Base-by-base conservation (phyloP, 805 yeast species). In the Sugiyamaella chiloensis region DNA sequence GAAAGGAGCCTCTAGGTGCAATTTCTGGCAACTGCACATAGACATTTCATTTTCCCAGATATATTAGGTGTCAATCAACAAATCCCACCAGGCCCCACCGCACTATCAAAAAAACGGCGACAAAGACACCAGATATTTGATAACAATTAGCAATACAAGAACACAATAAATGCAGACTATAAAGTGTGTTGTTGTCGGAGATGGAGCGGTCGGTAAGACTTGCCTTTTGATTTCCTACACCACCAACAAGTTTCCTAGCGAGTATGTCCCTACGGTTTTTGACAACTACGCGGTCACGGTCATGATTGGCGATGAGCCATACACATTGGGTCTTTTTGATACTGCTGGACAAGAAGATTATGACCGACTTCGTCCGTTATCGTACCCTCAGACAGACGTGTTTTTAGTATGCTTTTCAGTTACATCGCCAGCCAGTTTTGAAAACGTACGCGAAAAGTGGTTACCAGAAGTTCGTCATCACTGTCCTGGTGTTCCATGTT, bases 331-430 rank as follows among this genome's bases (percentile, higher is more conserved):
- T n/a, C 74, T 91, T 52, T 91, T 93, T 64, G 99, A 91, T 73
- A 91, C 99, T 29, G 99, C 99, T 24, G 99, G 99, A 44, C 99
- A 91, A 75, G 99, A 91, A 78, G 99, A 91, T 75, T 91, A 93
- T 69, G 99, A 91, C 73, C 81, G 99, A 65, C 75, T 91, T 64
- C 86, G 99, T 72, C 99, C 99, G 6, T 78, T 93, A 60, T 85
- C 95, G 48, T 91, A 91, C 69, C 98, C 99, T 14, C 93, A 95
- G 46, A 93, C 99, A 4, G 99, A 91, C 68, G 96, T 91, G 40
- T 91, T 91, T 65, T 75, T 91, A 59, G 96, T 91, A 50, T 93
- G 99, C 71, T 91, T 93, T 71, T 85, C 95, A 30, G 96, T 93
- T 51, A 90, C 95, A 57, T 89, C 96, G 11, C 99, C 98, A 27